Base-by-base conservation (phyloP, 352 stramenopile species). In the Thraustochytrium sp. region DNA sequence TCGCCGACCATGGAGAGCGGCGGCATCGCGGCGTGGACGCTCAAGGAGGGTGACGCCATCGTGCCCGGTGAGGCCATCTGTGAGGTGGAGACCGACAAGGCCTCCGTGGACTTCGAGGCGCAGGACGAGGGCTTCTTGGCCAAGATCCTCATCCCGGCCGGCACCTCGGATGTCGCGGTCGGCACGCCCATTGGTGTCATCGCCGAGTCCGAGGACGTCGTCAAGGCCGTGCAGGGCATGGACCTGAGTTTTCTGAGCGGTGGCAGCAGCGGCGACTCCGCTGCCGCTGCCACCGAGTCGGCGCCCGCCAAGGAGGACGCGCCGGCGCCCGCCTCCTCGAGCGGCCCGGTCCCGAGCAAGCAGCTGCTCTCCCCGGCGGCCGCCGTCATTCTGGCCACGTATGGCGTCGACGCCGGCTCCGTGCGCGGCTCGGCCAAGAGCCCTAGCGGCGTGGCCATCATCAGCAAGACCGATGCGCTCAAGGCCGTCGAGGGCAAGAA, bases 401-500 rank as follows among this genome's bases (percentile, higher is more conserved):
- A 76, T 9, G 55, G 84, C 51, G 48, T 82, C 26, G 80, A 86
- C 48, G 4, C 62, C 37, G 18, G 26, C 46, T 34, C 21, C 9
- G 29, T 74, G 5, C 73, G 49, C 37, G 59, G 46, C 42, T 42
- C 44, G 16, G 40, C 16, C 40, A 86, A 53, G 37, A 87, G 48
- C 91, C 91, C 76, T 89, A 77, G 37, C 90, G 89, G 73, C 88
- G 86, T 23, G 88, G 85, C 90, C 38, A 78, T 89, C 18, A 89
- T 96, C 61, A 93, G 90, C 18, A 95, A 95, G 82, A 89, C 86
- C 36, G 92, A 96, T 84, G 87, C 94, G 21, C 74, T 86, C 38
- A 85, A 64, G 18, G 42, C 85, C 34, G 64, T 86, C 13, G 77
- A 83, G 64, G 76, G 73, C 61, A 55, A 77, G 59, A 23, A 26